Evolutionary conservation across 176 grass and related monocot genomes (phyloP), one percentile per base, ranked within the genome.

Genomic region (Hsuehochloa calcarea): DNA sequence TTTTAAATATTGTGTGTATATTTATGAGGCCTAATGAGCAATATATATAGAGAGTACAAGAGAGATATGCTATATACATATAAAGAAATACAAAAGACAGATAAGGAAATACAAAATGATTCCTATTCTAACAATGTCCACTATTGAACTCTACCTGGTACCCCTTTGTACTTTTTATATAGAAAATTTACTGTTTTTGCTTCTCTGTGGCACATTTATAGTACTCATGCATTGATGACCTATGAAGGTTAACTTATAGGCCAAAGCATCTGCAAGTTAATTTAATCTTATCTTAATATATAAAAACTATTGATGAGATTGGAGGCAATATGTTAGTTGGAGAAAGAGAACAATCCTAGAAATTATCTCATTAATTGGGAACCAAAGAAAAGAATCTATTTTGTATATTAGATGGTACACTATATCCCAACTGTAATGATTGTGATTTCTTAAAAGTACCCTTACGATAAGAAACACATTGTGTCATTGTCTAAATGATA

Each of bases 401-500:
- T 10, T n/a, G 11, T 80, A 14, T 80, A n/a, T 49, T 50, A 49
- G 41, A 52, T 22, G 39, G 15, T 63, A 51, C 27, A 80, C 61
- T 50, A 52, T 46, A 80, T 54, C 0, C 46, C 31, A 80, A 37
- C 25, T 68, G 52, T 80, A 80, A 35, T 54, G 20, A 1, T 40
- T 68, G 45, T 54, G 19, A 27, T 34, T 68, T 68, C 20, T 68
- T 68, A 54, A 51, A 80, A 68, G 29, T 52, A 51, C 31, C 31
- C 22, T 23, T 50, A n/a, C 4, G 6, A 25, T 37, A 50, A 16
- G 43, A 65, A 49, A 49, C 23, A 23, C 19, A 49, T 41, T 40
- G 75, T 65, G 43, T 79, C 19, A 49, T 41, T 40, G 75, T 65
- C 61, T 79, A 31, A 47, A 62, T 79, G 61, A 13, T 45, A 67